Base-by-base conservation (phyloP, 2,329 filamentous ascomycete species). In the Cryphonectria naterciae region DNA sequence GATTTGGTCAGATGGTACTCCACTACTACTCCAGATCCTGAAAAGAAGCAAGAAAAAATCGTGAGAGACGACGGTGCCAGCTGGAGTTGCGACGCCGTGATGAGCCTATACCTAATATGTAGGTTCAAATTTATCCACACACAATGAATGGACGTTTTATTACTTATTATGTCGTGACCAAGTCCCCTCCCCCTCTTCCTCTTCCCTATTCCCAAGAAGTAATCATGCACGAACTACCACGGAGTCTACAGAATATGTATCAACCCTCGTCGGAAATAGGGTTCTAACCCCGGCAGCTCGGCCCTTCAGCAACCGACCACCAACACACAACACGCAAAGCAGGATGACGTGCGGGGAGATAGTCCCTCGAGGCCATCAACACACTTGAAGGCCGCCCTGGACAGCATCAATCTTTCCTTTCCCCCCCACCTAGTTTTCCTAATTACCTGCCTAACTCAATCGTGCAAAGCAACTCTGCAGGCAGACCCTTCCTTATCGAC, bases 311-410 rank as follows among this genome's bases (percentile, higher is more conserved):
- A 8, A 25, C 54, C 52, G 67, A 72, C 63, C 28, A 58, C 56
- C 22, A 43, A 13, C 32, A 37, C n/a, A 15, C 58, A 10, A 63
- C 60, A 25, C 56, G 56, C 56, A 37, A 13, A 15, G n/a, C 56
- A 13, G 17, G 22, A 58, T 62, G 66, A 52, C 54, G 52, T 68
- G 68, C 70, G 70, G 70, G 70, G 70, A 70, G 70, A 68, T 72
- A 39, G 54, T 67, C 58, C 39, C 52, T 54, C 58, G 35, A 54
- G 15, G 22, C 32, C 65, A 39, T 60, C 35, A 10, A 32, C 19
- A 64, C 68, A 39, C 58, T 68, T 70, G 46, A 49, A 49, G 46
- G 46, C 46, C 22, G 22, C 22, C 2, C 7, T 49, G 65, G 43
- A 28, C 68, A 56, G 65, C 41, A 43, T 61, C 46, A n/a, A 60